These are phyloP conservation scores for Dryas alaskensis DNA, from an alignment of 306 rosid genomes.

Conservation along the genomic window DNA sequence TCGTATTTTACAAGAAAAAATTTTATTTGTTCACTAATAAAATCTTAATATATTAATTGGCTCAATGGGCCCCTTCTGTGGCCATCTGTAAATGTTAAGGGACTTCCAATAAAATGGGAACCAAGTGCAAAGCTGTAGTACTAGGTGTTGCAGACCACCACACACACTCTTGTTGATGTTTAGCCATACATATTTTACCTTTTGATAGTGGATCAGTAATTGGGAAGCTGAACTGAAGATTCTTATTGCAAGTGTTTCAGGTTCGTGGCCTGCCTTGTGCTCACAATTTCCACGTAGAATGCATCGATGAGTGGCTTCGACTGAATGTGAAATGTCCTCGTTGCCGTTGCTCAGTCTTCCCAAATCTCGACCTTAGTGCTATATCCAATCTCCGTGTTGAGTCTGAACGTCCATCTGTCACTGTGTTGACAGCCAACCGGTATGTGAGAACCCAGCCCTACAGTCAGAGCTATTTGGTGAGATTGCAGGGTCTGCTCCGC, in stretches of 20 bases:
- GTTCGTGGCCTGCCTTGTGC: slow-evolving; percentile 99
- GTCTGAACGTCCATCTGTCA: slow-evolving; percentile 66
- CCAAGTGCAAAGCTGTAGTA: not conserved
- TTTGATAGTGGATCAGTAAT: not conserved
- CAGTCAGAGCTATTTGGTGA: slow-evolving; percentile 78
- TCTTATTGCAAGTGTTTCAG: slow-evolving; percentile 47
- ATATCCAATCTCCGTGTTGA: slow-evolving; percentile 85
- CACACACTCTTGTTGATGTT: not conserved
- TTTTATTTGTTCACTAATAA: not conserved
- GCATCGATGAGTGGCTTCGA: slow-evolving; percentile 99
- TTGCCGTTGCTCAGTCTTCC: slow-evolving; percentile 98
- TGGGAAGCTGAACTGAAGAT: slow-evolving; percentile 14
- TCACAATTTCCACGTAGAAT: slow-evolving; percentile 95
- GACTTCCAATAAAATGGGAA: slow-evolving; percentile 3
- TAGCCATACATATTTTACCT: not conserved
- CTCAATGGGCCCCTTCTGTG: not conserved
- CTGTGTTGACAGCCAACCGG: slow-evolving; percentile 60
- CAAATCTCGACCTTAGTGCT: slow-evolving; percentile 99
- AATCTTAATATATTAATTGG: not conserved
- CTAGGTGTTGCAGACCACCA: not conserved
- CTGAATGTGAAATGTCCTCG: slow-evolving; percentile 98
- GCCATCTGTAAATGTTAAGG: not conserved
- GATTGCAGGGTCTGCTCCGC: slow-evolving; percentile 77
- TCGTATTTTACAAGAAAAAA: not conserved
- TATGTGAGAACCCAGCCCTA: slow-evolving; percentile 73